These are phyloP conservation scores for Rubia peregrina DNA, from an alignment of 305 asterid genomes.

Conservation along the genomic window DNA sequence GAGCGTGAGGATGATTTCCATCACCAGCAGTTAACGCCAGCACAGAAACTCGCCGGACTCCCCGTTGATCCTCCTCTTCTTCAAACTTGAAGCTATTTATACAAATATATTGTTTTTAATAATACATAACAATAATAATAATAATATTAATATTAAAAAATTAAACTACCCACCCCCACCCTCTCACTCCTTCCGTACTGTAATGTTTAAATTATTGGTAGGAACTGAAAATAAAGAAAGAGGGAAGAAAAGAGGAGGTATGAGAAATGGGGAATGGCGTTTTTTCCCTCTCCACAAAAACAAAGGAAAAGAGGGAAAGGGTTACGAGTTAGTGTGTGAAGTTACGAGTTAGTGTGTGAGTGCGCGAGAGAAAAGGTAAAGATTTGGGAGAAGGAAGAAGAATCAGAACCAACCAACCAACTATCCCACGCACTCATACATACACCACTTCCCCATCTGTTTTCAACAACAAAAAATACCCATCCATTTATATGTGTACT, in stretches of 20 bases:
- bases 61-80: constrained; percentile 16
- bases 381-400: constrained; percentile 1
- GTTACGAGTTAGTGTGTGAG: constrained; percentile 11
- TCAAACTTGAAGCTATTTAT: not conserved
- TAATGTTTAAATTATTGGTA: too few relatives aligned
- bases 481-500: too few relatives aligned
- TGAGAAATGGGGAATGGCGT: constrained; percentile 6
- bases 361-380: constrained; percentile 11
- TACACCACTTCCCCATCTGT: not conserved
- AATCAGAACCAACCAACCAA: constrained; percentile 29
- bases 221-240: not conserved
- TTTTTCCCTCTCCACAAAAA: constrained; percentile 37
- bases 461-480: too few relatives aligned
- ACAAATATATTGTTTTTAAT: not conserved
- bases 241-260: not conserved
- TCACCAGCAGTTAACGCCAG: constrained; percentile 11
- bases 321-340: not conserved
- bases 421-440: constrained; percentile 9
- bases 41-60: constrained; percentile 22
- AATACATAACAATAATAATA: not conserved
- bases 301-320: not conserved
- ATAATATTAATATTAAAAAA: not conserved
- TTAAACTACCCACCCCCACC: constrained; percentile 9
- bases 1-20: constrained; percentile 17
- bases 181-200: not conserved